These are phyloP conservation scores for Umbelopsis sp. DNA, from an alignment of 192 early-diverging fungal species.

Conservation along the genomic window DNA sequence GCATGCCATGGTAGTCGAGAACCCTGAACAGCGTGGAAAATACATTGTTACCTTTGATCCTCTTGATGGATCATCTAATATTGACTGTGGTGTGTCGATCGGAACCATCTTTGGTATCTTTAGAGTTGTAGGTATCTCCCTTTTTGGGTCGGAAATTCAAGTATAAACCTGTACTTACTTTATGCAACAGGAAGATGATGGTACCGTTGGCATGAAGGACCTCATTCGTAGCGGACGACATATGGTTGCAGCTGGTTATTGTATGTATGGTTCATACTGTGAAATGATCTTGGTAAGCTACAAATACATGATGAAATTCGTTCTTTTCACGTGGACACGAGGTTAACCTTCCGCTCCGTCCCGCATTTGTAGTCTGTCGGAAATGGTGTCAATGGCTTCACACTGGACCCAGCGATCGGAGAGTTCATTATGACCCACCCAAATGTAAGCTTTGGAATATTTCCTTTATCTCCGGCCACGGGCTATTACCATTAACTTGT, in stretches of 20 bases:
- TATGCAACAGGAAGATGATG: constrained; percentile 37
- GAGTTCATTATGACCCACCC: constrained; percentile 99
- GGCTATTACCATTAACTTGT: neutral
- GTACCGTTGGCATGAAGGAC: constrained; percentile 65
- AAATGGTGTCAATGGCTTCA: constrained; percentile 91
- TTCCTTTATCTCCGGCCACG: constrained; percentile 1
- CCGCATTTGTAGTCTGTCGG: constrained; percentile 60
- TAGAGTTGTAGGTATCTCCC: constrained; percentile 64
- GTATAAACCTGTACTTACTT: constrained; percentile 10
- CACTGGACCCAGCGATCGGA: constrained; percentile 94
- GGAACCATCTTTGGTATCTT: constrained; percentile 99
- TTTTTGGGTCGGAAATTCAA: neutral
- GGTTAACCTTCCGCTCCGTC: constrained; percentile 33
- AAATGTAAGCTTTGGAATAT: constrained; percentile 54
- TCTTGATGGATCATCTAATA: constrained; percentile 96
- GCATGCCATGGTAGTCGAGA: constrained; percentile 86
- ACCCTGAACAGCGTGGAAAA: constrained; percentile 70
- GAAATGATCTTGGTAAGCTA: constrained; percentile 64
- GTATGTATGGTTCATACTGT: constrained; percentile 94
- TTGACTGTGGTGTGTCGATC: constrained; percentile 97
- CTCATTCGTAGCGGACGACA: constrained; percentile 88
- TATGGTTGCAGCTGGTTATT: constrained; percentile 94
- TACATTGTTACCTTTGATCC: constrained; percentile 99
- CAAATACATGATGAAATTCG: neutral
- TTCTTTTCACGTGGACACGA: neutral